Base-by-base conservation (phyloP, 345 rosid genomes). In the Zanthoxylum bungeanum region DNA sequence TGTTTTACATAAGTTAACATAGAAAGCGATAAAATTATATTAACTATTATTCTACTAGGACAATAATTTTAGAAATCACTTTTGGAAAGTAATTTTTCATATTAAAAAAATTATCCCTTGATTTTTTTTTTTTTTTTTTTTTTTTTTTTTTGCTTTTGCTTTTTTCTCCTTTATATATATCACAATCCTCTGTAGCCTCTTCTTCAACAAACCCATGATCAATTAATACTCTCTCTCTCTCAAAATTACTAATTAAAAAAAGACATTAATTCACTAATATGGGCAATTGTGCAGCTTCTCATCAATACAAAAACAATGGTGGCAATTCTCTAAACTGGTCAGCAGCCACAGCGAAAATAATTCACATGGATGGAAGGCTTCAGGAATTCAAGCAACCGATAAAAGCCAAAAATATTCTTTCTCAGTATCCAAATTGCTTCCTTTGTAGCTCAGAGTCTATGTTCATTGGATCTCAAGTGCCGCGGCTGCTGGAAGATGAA, bases 401-500 rank as follows among this genome's bases (percentile, higher is more conserved):
- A 75, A 79, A 55, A 66, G 85, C 83, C 60, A 55, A 71, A 21
- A 27, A 59, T 4, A 8, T 85, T 9, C 80, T 83, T 2, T 78
- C 84, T 6, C 77, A 61, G 36, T 66, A 73, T 44, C 85, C 82
- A 4, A 64, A 66, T 8, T 71, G 72, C 80, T 85, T 85, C 72
- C 85, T 87, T 59, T 78, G 89, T 58, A 69, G 75, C 73, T 75
- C 85, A 0, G 89, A 85, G 22, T 60, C 80, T 12, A 81, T 87
- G 83, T 71, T 70, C 66, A 51, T 83, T 0, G 75, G 73, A 60
- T 72, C 63, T 21, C 49, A 10, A 16, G 28, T 68, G 34, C 84
- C 85, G 9, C 83, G 12, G 0, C 65, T 81, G 22, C 46, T 42
- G 0, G 74, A 67, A n/a, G 77, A 82, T 2, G 87, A 83, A 57